Evolutionary conservation across 129 eudicot species (phyloP).

Genomic region (Tanacetum coccineum): DNA sequence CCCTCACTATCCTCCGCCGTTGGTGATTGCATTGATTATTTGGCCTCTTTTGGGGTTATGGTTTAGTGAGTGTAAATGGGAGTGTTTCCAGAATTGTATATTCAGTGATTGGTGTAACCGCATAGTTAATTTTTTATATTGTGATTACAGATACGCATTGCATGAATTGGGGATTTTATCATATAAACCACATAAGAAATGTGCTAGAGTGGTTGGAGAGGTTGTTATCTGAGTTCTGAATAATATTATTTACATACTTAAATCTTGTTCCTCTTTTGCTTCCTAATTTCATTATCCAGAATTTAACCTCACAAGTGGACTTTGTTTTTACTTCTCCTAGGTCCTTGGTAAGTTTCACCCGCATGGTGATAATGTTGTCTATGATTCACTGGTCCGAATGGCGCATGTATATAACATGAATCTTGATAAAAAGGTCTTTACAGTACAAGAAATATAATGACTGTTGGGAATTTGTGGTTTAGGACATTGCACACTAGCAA

Average conservation of each 20-base stretch:
- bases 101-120: neutral
- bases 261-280: neutral
- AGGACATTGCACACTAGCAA: neutral
- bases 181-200: slow-evolving; percentile 85
- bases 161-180: slow-evolving; percentile 96
- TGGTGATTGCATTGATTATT: too few relatives aligned
- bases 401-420: slow-evolving; percentile 66
- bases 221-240: slow-evolving; percentile 28
- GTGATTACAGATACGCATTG: slow-evolving; percentile 73
- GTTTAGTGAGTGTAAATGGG: neutral
- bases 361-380: slow-evolving; percentile 89
- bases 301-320: slow-evolving; percentile 8
- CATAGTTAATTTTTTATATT: neutral
- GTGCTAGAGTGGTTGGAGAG: slow-evolving; percentile 99
- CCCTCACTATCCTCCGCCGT: too few relatives aligned
- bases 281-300: neutral
- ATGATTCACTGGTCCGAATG: slow-evolving; percentile 92
- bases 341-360: slow-evolving; percentile 98
- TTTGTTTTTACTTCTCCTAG: slow-evolving; percentile 29
- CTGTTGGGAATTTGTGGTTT: slow-evolving; percentile 3
- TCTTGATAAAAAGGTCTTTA: neutral
- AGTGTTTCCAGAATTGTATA: neutral
- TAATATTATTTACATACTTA: neutral
- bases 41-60: too few relatives aligned
- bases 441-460: neutral